Percentiles rank a stretch among this genome's conserved stretches.
These are phyloP conservation scores for Colletotrichum abscissum DNA, from an alignment of 2,329 filamentous ascomycete genomes.

Conservation along the genomic window DNA sequence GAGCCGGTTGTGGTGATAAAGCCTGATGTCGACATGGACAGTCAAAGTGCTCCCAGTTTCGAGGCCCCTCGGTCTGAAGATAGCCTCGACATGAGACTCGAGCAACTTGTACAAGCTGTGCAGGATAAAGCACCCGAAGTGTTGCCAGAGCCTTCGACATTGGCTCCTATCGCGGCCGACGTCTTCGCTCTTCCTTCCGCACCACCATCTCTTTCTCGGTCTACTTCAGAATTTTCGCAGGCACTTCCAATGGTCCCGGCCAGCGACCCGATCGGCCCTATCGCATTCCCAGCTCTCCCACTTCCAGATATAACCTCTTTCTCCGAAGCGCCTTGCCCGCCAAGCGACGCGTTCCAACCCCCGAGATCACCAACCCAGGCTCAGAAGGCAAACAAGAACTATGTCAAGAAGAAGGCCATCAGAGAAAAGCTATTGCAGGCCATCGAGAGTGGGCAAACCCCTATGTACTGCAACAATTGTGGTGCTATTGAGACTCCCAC, in stretches of 20 bases:
- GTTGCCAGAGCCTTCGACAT: constrained; percentile 6
- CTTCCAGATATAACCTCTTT: constrained; percentile 37
- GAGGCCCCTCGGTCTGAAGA: constrained; percentile 9
- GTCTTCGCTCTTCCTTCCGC: constrained; percentile 24
- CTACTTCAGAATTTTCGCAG: constrained; percentile 43
- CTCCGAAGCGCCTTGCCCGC: constrained; percentile 54
- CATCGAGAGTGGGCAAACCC: constrained; percentile 84
- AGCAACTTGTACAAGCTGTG: constrained; percentile 24
- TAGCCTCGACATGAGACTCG: constrained; percentile 16
- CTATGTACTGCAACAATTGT: constrained; percentile 91
- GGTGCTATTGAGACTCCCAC: constrained; percentile 96
- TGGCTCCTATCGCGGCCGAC: neutral
- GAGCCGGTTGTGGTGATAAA: constrained; percentile 37
- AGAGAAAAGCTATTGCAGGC: constrained; percentile 69
- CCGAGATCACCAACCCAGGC: constrained; percentile 50
- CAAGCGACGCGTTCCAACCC: constrained; percentile 53
- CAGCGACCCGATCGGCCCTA: constrained; percentile 42
- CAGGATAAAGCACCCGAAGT: neutral
- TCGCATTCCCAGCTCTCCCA: constrained; percentile 46
- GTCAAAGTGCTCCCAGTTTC: constrained; percentile 22
- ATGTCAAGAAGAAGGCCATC: constrained; percentile 71
- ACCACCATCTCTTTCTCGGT: constrained; percentile 18
- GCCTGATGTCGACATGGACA: constrained; percentile 11
- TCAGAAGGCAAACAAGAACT: constrained; percentile 70
- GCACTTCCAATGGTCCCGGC: constrained; percentile 48